phyloP scores from a whole-genome alignment of 164 flowering plant genomes.

The Tinospora cordifolia region DNA sequence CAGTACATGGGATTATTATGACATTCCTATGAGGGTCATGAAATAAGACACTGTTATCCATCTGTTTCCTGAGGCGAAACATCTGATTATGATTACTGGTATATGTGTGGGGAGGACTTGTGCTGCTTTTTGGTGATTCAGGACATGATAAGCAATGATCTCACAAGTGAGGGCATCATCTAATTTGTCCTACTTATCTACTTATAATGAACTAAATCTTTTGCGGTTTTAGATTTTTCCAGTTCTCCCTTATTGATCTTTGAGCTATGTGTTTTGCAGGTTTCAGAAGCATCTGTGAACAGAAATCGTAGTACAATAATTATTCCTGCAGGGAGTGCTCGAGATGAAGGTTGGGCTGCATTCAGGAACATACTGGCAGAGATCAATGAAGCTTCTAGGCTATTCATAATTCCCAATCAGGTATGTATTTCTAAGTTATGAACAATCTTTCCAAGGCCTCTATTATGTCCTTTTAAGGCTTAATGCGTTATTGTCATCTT shows the following conservation, averaged over 20 bases:
- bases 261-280: conserved; percentile 34
- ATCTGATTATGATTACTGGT: not conserved
- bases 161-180: no score
- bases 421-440: conserved; percentile 17
- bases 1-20: not conserved
- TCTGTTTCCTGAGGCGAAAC: not conserved
- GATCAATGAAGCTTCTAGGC: conserved; percentile 81
- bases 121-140: not conserved
- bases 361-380: conserved; percentile 93
- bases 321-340: conserved; percentile 85
- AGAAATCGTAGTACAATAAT: conserved; percentile 96
- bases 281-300: conserved; percentile 94
- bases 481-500: conserved; percentile 9
- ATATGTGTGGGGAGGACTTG: not conserved
- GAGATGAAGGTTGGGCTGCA: conserved; percentile 96
- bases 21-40: not conserved
- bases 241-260: not conserved
- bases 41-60: not conserved
- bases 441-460: not conserved
- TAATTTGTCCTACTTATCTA: no score
- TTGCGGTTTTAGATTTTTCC: not conserved
- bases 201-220: not conserved
- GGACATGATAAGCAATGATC: not conserved
- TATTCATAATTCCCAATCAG: conserved; percentile 66
- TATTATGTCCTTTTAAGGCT: conserved; percentile 4